A percentile compares a stretch with the other conserved stretches of the same genome.
Evolutionary conservation across 805 yeast species (phyloP).

Genomic region (Lachancea sp.): DNA sequence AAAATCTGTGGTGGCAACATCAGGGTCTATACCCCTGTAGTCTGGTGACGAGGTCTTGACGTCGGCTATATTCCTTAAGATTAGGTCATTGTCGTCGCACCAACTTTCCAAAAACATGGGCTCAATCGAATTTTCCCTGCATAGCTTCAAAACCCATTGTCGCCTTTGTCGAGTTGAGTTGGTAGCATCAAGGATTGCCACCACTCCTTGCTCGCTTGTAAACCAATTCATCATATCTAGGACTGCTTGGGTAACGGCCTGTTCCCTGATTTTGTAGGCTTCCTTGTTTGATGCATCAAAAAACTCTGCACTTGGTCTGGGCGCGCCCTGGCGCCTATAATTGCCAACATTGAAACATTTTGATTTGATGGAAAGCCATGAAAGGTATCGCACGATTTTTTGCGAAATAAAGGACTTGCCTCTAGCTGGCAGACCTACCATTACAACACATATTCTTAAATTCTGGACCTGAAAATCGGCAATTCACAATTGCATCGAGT

Average conservation of each 20-base stretch:
- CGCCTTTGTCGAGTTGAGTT: constrained; percentile 76
- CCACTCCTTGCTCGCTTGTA: constrained; percentile 69
- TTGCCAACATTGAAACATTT: constrained; percentile 85
- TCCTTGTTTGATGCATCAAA: constrained; percentile 62
- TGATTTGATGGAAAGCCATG: constrained; percentile 86
- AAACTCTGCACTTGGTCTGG: constrained; percentile 59
- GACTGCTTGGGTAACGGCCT: constrained; percentile 68
- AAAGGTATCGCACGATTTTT: constrained; percentile 83
- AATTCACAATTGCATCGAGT: constrained; percentile 2
- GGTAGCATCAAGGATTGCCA: constrained; percentile 91
- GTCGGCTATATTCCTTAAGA: constrained; percentile 74
- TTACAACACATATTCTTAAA: constrained; percentile 74
- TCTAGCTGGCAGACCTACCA: constrained; percentile 56
- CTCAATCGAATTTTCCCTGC: constrained; percentile 62
- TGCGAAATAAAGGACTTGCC: constrained; percentile 95
- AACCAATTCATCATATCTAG: constrained; percentile 85
- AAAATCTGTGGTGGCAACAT: constrained; percentile 66
- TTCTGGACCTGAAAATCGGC: constrained; percentile 44
- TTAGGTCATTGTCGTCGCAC: constrained; percentile 76
- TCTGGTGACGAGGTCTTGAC: constrained; percentile 86
- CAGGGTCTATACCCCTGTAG: constrained; percentile 61
- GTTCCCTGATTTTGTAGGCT: constrained; percentile 55
- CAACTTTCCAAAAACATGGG: constrained; percentile 90
- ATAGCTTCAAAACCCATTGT: constrained; percentile 51
- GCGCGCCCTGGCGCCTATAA: constrained; percentile 62